These are phyloP conservation scores for Colletotrichum acutatum DNA, from an alignment of 2,329 filamentous ascomycete genomes.

Conservation along the genomic window DNA sequence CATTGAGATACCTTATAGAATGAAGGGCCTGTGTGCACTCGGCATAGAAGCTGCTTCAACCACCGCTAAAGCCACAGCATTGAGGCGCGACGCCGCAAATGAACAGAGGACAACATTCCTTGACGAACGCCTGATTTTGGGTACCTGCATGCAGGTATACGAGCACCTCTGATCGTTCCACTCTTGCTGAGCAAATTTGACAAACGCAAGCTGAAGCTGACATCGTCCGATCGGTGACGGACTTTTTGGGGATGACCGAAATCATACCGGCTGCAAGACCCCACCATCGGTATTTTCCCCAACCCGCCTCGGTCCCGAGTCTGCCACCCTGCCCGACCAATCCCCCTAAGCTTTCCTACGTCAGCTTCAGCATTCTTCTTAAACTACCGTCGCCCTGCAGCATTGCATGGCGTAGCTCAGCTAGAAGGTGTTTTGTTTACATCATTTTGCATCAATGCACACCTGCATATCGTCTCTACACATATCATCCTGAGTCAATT, in stretches of 20 bases:
- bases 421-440: not conserved
- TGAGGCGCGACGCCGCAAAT: too few relatives aligned
- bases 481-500: not conserved
- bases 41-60: too few relatives aligned
- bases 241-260: slow-evolving; percentile 35
- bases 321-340: not conserved
- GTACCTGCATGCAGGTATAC: not conserved
- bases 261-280: slow-evolving; percentile 6
- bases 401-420: not conserved
- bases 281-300: slow-evolving; percentile 6
- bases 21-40: too few relatives aligned
- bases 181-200: not conserved
- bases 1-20: too few relatives aligned
- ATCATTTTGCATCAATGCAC: not conserved
- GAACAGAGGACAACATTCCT: not conserved
- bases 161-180: not conserved
- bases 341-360: not conserved
- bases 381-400: not conserved
- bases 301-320: slow-evolving; percentile 7
- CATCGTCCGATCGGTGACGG: slow-evolving; percentile 19
- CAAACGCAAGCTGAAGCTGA: not conserved
- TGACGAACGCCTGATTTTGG: not conserved
- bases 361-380: slow-evolving; percentile 2
- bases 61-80: too few relatives aligned
- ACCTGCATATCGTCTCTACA: not conserved